phyloP scores from a whole-genome alignment of 306 rosid species.

The Sesbania bispinosa region DNA sequence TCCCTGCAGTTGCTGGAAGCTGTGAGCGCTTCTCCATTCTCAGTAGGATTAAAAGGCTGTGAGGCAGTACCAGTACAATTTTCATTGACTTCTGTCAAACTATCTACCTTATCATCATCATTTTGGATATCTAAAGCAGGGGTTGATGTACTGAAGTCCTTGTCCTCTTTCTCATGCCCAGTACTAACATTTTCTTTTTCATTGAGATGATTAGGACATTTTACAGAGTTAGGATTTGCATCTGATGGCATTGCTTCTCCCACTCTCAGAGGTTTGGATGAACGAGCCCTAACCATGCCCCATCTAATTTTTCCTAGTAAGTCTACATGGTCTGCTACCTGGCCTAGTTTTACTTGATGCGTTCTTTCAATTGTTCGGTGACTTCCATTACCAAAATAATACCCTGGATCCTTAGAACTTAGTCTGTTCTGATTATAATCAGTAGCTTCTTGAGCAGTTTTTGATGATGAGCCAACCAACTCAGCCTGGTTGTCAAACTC shows the following conservation, averaged over 20 bases:
- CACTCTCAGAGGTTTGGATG: slow-evolving; percentile 58
- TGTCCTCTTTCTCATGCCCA: slow-evolving; percentile 42
- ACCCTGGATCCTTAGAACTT: slow-evolving; percentile 33
- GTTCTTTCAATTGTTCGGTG: slow-evolving; percentile 33
- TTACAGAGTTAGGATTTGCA: slow-evolving; percentile 40
- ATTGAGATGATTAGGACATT: slow-evolving; percentile 27
- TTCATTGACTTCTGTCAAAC: slow-evolving; percentile 31
- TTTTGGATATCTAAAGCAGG: slow-evolving; percentile 40
- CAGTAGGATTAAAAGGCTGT: slow-evolving; percentile 35
- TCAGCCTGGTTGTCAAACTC: slow-evolving; percentile 41
- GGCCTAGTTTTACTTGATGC: slow-evolving; percentile 35
- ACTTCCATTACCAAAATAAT: slow-evolving; percentile 35
- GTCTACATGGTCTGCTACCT: slow-evolving; percentile 32
- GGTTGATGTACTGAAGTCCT: slow-evolving; percentile 25
- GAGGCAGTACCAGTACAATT: slow-evolving; percentile 37
- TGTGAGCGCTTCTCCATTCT: slow-evolving; percentile 34
- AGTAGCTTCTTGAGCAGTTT: slow-evolving; percentile 40
- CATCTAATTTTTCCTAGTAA: slow-evolving; percentile 66
- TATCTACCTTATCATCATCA: slow-evolving; percentile 31
- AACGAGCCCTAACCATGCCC: slow-evolving; percentile 82
- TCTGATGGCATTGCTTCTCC: slow-evolving; percentile 53
- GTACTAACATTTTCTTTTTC: slow-evolving; percentile 39
- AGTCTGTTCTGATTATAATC: slow-evolving; percentile 32
- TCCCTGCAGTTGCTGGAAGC: slow-evolving; percentile 37
- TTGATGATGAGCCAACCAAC: slow-evolving; percentile 65